These are phyloP conservation scores for Monosporozyma unispora DNA, from an alignment of 805 yeast species.

Conservation along the genomic window DNA sequence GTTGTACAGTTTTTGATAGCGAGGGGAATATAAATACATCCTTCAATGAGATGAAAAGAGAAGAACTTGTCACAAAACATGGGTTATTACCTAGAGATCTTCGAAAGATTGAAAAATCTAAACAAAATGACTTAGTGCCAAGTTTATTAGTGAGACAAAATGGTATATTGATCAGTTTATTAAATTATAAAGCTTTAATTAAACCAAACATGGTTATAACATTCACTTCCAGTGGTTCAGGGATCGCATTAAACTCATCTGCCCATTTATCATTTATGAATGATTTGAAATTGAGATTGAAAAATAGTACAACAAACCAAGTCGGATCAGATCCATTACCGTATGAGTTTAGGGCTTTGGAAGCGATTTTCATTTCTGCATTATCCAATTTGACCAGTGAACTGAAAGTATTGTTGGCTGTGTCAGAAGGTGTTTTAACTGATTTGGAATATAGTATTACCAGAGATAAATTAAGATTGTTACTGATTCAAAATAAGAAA, in stretches of 20 bases:
- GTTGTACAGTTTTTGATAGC: conserved; percentile 74
- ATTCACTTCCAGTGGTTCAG: conserved; percentile 44
- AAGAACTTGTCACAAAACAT: conserved; percentile 62
- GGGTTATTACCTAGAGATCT: conserved; percentile 83
- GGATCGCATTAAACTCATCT: conserved; percentile 21
- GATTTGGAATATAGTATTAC: conserved; percentile 81
- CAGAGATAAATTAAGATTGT: conserved; percentile 62
- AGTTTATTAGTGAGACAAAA: conserved; percentile 66
- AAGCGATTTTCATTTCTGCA: conserved; percentile 75
- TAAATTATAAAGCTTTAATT: conserved; percentile 73
- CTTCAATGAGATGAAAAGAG: conserved; percentile 64
- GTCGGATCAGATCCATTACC: conserved; percentile 40
- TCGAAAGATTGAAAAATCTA: conserved; percentile 73
- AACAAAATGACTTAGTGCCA: conserved; percentile 58
- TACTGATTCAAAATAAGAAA: conserved; percentile 78
- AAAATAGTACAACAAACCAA: conserved; percentile 16
- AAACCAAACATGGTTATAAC: conserved; percentile 64
- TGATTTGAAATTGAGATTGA: conserved; percentile 17
- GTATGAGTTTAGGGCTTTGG: conserved; percentile 86
- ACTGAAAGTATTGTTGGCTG: conserved; percentile 73
- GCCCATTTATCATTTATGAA: conserved; percentile 21
- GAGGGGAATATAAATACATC: conserved; percentile 62
- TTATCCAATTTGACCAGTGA: conserved; percentile 74
- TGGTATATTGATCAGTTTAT: conserved; percentile 64
- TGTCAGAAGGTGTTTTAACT: conserved; percentile 59